Conservation (phyloP, 2,329 filamentous ascomycete genomes). For the Trichoderma brevicompactum region DNA sequence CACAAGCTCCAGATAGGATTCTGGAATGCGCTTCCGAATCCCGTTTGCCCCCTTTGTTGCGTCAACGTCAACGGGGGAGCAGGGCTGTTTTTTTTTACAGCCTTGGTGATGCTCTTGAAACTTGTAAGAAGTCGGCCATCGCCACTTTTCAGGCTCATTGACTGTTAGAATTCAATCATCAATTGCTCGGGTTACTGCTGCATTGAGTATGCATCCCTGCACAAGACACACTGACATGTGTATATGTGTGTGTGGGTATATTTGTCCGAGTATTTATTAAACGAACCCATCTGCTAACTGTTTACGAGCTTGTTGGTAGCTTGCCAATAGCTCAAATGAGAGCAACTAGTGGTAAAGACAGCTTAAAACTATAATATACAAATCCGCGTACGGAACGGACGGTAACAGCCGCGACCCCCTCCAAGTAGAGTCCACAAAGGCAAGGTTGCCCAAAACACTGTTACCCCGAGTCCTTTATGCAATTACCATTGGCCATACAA, state of each 20-base stretch:
- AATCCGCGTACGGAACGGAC: neutral
- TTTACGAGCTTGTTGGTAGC: neutral
- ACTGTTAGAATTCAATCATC: no score
- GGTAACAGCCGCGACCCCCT: neutral
- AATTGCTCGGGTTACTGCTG: no score
- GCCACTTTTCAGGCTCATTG: neutral
- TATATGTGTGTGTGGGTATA: no score
- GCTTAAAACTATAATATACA: neutral
- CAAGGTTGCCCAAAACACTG: no score
- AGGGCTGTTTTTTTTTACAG: no score
- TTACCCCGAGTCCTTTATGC: neutral
- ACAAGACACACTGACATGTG: no score
- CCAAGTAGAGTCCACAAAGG: no score
- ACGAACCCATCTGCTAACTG: neutral
- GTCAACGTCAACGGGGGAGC: neutral
- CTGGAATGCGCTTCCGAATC: neutral
- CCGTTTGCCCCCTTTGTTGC: slow-evolving; percentile 5
- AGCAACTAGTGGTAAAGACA: neutral
- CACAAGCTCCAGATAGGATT: neutral
- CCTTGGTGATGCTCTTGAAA: neutral
- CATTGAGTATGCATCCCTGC: no score
- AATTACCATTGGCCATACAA: neutral
- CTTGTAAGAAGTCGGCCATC: neutral
- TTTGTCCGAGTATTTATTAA: no score
- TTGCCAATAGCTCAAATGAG: neutral